These are phyloP conservation scores for Trichosanthes cucumerina DNA, from an alignment of 306 rosid species.

Conservation along the genomic window DNA sequence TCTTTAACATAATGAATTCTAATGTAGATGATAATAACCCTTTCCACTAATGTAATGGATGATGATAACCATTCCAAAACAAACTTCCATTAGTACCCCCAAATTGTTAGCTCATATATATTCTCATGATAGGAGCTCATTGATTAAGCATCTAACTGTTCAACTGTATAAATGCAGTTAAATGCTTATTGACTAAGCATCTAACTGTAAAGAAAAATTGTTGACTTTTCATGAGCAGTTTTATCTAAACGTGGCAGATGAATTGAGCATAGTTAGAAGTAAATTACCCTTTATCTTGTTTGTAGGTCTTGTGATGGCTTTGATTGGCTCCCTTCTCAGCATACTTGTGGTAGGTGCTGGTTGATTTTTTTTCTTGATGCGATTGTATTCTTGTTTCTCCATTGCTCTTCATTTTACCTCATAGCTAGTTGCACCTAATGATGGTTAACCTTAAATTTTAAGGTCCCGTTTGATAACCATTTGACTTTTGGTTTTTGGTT, in stretches of 20 bases:
- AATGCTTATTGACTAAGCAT: background rate
- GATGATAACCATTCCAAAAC: background rate
- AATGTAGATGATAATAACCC: background rate
- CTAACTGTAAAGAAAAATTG: background rate
- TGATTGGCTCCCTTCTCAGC: conserved; percentile 55
- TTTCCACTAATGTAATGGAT: background rate
- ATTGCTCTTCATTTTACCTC: background rate
- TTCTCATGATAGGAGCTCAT: background rate
- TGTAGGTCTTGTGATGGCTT: conserved; percentile 68
- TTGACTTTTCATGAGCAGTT: background rate
- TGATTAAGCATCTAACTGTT: background rate
- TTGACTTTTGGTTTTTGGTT: too few relatives aligned
- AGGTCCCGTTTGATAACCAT: too few relatives aligned
- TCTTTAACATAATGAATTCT: background rate
- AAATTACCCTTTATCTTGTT: conserved; percentile 8
- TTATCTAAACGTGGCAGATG: background rate
- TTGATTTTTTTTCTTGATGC: background rate
- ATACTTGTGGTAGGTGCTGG: conserved; percentile 36
- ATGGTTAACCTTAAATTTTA: too few relatives aligned
- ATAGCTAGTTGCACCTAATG: background rate
- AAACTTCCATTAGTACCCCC: background rate
- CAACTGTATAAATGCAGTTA: background rate
- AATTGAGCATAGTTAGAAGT: background rate
- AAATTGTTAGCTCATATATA: background rate
- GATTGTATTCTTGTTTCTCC: background rate